These are phyloP conservation scores for Salix arbutifolia DNA, from an alignment of 345 rosid genomes.

Conservation along the genomic window DNA sequence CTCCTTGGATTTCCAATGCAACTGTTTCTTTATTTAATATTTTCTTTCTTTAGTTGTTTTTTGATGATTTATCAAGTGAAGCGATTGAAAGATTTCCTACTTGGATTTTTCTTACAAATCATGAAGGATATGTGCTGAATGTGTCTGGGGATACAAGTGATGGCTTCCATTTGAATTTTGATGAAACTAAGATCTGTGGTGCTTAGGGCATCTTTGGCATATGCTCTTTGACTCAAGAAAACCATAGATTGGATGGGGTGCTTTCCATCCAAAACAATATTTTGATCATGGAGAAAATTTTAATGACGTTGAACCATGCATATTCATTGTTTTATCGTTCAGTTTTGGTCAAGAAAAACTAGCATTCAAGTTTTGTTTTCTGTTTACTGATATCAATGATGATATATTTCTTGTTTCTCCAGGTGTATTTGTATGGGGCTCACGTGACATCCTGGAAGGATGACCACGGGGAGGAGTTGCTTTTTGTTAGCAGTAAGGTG, in stretches of 20 bases:
- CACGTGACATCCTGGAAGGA: constrained; percentile 97
- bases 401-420: constrained; percentile 9
- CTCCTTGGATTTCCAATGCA: background rate
- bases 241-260: background rate
- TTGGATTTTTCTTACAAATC: background rate
- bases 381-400: background rate
- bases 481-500: constrained; percentile 76
- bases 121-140: no score
- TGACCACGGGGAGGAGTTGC: constrained; percentile 79
- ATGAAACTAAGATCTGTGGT: background rate
- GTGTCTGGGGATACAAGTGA: background rate
- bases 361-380: background rate
- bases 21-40: background rate
- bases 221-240: background rate
- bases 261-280: background rate
- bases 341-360: no score
- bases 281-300: background rate
- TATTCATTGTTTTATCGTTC: background rate
- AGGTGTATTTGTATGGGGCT: constrained; percentile 86
- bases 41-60: background rate
- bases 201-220: background rate
- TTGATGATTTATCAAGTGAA: background rate
- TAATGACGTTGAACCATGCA: background rate
- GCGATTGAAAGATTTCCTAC: background rate
- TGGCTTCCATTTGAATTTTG: background rate